These are phyloP conservation scores for Cladosporium velox DNA, from an alignment of 2,329 filamentous ascomycete genomes.

Conservation along the genomic window DNA sequence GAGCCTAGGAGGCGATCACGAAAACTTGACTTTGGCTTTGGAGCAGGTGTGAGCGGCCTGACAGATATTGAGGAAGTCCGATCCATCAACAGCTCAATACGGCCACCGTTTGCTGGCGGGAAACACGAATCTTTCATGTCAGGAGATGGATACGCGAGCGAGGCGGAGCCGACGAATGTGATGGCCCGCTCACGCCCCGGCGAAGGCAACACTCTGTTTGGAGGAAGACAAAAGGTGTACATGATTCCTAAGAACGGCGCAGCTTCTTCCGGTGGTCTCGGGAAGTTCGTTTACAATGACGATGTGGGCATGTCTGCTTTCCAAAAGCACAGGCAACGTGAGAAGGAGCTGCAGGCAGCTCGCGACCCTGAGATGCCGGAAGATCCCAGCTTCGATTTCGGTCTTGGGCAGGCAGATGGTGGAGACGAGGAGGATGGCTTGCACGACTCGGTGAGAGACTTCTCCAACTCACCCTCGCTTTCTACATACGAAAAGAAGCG, in stretches of 20 bases:
- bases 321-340: constrained; percentile 67
- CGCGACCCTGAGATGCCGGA: constrained; percentile 27
- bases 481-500: constrained; percentile 72
- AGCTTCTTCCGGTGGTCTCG: constrained; percentile 54
- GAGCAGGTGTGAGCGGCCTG: constrained; percentile 52
- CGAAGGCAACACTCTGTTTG: constrained; percentile 92
- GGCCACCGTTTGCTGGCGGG: constrained; percentile 61
- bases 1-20: constrained; percentile 79
- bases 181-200: constrained; percentile 80
- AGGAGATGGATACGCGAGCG: constrained; percentile 61
- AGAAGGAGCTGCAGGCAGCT: constrained; percentile 54
- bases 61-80: constrained; percentile 89
- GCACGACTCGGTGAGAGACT: constrained; percentile 46
- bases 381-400: constrained; percentile 38
- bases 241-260: constrained; percentile 65
- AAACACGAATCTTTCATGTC: constrained; percentile 67
- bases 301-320: constrained; percentile 83
- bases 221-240: constrained; percentile 93
- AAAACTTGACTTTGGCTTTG: constrained; percentile 69
- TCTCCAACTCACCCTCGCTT: constrained; percentile 55
- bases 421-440: constrained; percentile 49
- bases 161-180: constrained; percentile 71
- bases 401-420: constrained; percentile 35
- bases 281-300: constrained; percentile 77
- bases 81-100: constrained; percentile 67